Base-by-base conservation (phyloP, 2,329 filamentous ascomycete species). In the Fusarium neocosmosporiellum region DNA sequence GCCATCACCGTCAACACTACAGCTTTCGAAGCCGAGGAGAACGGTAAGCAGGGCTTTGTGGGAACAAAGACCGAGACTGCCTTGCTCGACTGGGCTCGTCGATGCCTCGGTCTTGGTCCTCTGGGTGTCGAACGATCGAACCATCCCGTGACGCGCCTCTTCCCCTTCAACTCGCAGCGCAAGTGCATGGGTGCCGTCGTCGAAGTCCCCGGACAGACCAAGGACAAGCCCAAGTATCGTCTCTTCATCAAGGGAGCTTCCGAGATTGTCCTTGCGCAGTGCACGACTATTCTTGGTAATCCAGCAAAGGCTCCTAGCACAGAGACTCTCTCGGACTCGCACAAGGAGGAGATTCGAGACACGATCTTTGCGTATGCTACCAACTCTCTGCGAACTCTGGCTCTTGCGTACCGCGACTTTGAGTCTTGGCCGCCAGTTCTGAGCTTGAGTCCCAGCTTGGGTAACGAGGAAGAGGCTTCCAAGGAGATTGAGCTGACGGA, bases 301-400 rank as follows among this genome's bases (percentile, higher is more conserved):
- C 90, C 93, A 64, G 87, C 92, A 0, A 43, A 62, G 2, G 22
- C 46, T 7, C 63, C 67, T 9, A 27, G 55, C 4, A 69, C 72
- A 1, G 60, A 67, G 4, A n/a, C 61, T 1, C 63, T 75, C 24
- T 57, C 78, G 4, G 73, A 73, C 2, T 84, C 83, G 18, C 88
- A 90, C 69, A 86, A 87, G 41, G 85, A 90, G 36, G 85, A 84
- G 0, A 79, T 92, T 20, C 83, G 84, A 41, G 78, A 83, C 16
- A 80, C 88, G 58, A 92, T 92, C 72, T 86, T 88, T 43, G 82
- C 84, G 4, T 92, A 92, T 71, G 90, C 90, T 9, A 86, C 85
- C 7, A 84, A 89, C 29, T 94, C 92, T 9, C 87, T 95, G 8
- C 90, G 93, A 62, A 94, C 92, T 2, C 93, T 95, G 62, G 92